Evolutionary conservation across 768 basidiomycete genomes (phyloP).

Genomic region (Rhizopogon vesiculosus): DNA sequence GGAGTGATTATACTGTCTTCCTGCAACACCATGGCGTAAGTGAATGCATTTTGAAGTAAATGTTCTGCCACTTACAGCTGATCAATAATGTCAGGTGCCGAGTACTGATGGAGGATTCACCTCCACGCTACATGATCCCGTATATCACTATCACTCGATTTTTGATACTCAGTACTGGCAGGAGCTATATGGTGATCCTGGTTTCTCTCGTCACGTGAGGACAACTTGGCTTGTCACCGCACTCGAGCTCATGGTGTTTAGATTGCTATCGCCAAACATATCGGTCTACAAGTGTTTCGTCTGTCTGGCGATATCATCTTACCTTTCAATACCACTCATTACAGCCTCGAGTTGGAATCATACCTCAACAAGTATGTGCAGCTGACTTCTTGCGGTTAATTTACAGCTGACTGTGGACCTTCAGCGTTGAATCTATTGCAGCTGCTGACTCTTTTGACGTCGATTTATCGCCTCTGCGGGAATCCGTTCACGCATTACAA

Average conservation of each 20-base stretch:
- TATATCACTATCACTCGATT: conserved; percentile 60
- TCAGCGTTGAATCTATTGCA: conserved; percentile 26
- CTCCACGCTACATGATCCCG: conserved; percentile 37
- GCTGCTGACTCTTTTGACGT: conserved; percentile 17
- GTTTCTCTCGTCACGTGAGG: conserved; percentile 53
- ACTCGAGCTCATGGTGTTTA: conserved; percentile 11
- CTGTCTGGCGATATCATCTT: conserved; percentile 52
- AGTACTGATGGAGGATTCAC: conserved; percentile 33
- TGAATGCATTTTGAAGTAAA: background rate
- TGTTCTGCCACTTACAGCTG: background rate
- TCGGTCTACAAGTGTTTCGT: conserved; percentile 52
- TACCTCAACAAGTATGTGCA: conserved; percentile 50
- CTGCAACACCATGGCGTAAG: conserved; percentile 39
- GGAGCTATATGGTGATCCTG: conserved; percentile 57
- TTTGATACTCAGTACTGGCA: conserved; percentile 59
- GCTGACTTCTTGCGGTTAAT: background rate
- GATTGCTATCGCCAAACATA: conserved; percentile 55
- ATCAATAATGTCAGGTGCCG: conserved; percentile 11
- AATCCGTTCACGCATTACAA: conserved; percentile 43
- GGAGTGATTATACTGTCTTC: no score
- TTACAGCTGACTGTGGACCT: background rate
- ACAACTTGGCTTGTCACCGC: background rate
- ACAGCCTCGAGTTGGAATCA: conserved; percentile 45
- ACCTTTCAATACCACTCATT: conserved; percentile 68
- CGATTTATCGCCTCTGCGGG: conserved; percentile 40